Conservation (phyloP, 2,329 filamentous ascomycete genomes). For the Byssothecium circinans region DNA sequence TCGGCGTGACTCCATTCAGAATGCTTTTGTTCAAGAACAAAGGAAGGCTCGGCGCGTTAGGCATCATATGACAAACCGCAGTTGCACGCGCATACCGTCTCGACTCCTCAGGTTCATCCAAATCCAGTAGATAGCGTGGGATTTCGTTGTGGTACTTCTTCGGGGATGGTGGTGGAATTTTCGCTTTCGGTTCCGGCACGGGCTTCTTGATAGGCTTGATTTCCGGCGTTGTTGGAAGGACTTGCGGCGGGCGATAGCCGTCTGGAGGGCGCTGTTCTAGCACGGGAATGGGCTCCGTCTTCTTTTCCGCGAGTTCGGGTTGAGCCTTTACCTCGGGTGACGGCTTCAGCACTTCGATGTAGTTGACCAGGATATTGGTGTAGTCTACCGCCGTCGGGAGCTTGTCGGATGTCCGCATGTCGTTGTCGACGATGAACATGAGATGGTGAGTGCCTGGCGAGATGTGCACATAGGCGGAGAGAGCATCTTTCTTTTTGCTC, state of each 20-base stretch:
- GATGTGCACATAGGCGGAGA: constrained; percentile 78
- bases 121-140: constrained; percentile 82
- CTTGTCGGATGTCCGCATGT: constrained; percentile 85
- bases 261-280: constrained; percentile 28
- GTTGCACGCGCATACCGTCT: constrained; percentile 73
- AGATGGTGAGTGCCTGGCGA: constrained; percentile 94
- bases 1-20: constrained; percentile 82
- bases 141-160: constrained; percentile 72
- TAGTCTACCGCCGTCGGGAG: constrained; percentile 96
- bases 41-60: constrained; percentile 80
- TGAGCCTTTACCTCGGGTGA: constrained; percentile 54
- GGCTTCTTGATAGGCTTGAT: constrained; percentile 25
- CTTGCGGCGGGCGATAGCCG: constrained; percentile 35
- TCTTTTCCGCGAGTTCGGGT: constrained; percentile 20
- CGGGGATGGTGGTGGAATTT: constrained; percentile 44
- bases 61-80: constrained; percentile 65
- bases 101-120: constrained; percentile 81
- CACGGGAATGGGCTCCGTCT: constrained; percentile 26
- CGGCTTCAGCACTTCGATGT: constrained; percentile 87
- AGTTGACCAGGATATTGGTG: constrained; percentile 97
- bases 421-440: constrained; percentile 91
- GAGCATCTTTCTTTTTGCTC: constrained; percentile 57
- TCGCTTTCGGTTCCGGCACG: constrained; percentile 30
- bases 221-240: constrained; percentile 49
- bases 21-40: constrained; percentile 94